Percentiles rank a stretch among this genome's conserved stretches.
phyloP scores from a whole-genome alignment of 2,329 filamentous ascomycete species.

The Hypoxylon sp. region DNA sequence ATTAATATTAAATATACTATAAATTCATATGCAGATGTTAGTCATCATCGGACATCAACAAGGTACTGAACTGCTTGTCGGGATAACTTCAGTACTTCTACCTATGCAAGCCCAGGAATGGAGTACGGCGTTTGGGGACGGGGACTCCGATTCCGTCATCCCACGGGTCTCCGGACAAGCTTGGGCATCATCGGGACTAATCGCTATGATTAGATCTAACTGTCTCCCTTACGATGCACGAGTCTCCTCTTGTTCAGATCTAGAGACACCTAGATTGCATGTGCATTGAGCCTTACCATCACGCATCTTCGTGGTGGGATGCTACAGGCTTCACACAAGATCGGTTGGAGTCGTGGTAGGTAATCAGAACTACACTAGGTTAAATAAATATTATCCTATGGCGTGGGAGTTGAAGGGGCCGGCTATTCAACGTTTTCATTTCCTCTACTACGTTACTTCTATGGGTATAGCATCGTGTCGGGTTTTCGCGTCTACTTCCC shows the following conservation, averaged over 20 bases:
- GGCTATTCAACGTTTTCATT: too few species aligned
- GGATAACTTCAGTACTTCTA: background rate
- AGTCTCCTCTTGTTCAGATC: background rate
- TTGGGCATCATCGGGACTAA: background rate
- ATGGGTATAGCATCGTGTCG: background rate
- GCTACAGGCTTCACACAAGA: background rate
- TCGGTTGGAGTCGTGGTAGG: background rate
- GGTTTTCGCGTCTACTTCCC: background rate
- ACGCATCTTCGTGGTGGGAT: background rate
- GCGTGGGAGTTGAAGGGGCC: background rate
- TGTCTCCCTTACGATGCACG: background rate
- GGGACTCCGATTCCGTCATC: background rate
- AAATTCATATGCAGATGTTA: background rate
- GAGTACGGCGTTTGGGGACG: background rate
- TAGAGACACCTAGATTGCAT: background rate
- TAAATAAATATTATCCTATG: background rate
- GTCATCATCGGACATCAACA: background rate
- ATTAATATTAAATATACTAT: constrained; percentile 10
- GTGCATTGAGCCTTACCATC: background rate
- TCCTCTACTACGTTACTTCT: too few species aligned
- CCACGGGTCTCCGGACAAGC: background rate
- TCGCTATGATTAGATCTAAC: background rate
- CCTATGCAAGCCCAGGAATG: background rate
- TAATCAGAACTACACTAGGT: background rate
- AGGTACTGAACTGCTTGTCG: background rate